phyloP scores from a whole-genome alignment of 139 green algal genomes.

The Axilococcus clingmanii region DNA sequence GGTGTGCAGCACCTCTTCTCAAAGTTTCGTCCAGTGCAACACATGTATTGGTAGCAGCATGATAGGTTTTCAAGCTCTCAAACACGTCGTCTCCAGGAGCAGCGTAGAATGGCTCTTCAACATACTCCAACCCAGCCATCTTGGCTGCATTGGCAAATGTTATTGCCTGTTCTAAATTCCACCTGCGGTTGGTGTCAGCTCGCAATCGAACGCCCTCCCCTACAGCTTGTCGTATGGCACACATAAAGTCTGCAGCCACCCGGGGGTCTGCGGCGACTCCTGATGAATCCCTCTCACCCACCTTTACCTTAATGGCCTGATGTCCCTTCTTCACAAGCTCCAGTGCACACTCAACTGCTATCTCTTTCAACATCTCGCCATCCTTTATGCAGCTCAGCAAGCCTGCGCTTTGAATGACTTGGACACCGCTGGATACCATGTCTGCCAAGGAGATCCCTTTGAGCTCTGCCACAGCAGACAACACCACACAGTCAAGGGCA shows the following conservation, averaged over 20 bases:
- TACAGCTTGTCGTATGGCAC: conserved; percentile 47
- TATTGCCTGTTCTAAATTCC: conserved; percentile 59
- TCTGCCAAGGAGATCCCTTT: too few relatives aligned
- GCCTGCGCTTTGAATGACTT: too few relatives aligned
- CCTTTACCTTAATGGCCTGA: conserved; percentile 82
- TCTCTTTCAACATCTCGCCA: too few relatives aligned
- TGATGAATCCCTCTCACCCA: too few relatives aligned
- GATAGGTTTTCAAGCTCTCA: conserved; percentile 50
- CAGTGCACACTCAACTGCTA: too few relatives aligned
- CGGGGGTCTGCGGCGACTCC: conserved; percentile 28
- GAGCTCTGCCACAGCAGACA: too few relatives aligned
- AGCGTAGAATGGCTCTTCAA: conserved; percentile 74
- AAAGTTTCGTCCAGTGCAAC: conserved; percentile 79
- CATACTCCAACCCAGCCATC: conserved; percentile 48
- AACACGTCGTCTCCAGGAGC: conserved; percentile 11
- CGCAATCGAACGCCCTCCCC: conserved; percentile 52
- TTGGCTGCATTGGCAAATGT: conserved; percentile 1
- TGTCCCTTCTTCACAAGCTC: conserved; percentile 28
- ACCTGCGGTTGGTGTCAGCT: conserved; percentile 84
- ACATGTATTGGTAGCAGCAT: conserved; percentile 36
- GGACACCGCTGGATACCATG: too few relatives aligned
- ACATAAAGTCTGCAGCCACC: conserved; percentile 62
- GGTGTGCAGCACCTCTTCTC: conserved; percentile 50
- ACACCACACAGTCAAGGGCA: too few relatives aligned
- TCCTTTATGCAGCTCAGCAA: too few relatives aligned